These are phyloP conservation scores for Botrytis hyacinthi DNA, from an alignment of 2,329 filamentous ascomycete genomes.

Conservation along the genomic window DNA sequence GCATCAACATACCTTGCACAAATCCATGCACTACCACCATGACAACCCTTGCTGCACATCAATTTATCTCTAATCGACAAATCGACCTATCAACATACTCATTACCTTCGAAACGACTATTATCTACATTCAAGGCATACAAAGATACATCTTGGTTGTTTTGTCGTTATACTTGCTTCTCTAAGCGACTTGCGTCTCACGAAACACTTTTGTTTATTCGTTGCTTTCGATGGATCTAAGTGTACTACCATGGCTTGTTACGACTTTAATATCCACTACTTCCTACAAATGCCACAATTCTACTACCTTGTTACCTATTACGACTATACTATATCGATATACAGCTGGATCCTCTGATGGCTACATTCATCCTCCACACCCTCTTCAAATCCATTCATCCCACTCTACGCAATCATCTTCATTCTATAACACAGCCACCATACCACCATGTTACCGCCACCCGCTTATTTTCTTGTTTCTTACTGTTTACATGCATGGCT, in stretches of 20 bases:
- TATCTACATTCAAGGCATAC: neutral
- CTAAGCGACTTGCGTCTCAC: conserved; percentile 20
- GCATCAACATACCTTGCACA: conserved; percentile 16
- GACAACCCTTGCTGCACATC: conserved; percentile 14
- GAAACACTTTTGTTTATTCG: conserved; percentile 6
- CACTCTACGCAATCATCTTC: conserved; percentile 7
- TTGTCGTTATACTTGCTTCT: conserved; percentile 10
- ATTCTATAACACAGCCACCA: conserved; percentile 3
- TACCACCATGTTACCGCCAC: conserved; percentile 11
- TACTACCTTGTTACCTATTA: neutral
- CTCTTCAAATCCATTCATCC: conserved; percentile 6
- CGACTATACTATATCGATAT: neutral
- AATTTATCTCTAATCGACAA: conserved; percentile 11
- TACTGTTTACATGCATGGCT: conserved; percentile 14
- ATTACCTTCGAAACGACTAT: neutral
- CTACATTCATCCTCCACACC: conserved; percentile 11
- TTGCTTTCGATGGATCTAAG: neutral
- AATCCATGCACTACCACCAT: conserved; percentile 16
- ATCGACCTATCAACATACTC: conserved; percentile 5
- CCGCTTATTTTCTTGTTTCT: conserved; percentile 16
- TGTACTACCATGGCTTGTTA: neutral
- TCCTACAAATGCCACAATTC: neutral
- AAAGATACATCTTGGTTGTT: conserved; percentile 3
- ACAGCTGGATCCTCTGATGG: conserved; percentile 1
- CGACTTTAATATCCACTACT: conserved; percentile 1